Conservation (phyloP, 176 grass and related monocot genomes). For the Zea luxurians region DNA sequence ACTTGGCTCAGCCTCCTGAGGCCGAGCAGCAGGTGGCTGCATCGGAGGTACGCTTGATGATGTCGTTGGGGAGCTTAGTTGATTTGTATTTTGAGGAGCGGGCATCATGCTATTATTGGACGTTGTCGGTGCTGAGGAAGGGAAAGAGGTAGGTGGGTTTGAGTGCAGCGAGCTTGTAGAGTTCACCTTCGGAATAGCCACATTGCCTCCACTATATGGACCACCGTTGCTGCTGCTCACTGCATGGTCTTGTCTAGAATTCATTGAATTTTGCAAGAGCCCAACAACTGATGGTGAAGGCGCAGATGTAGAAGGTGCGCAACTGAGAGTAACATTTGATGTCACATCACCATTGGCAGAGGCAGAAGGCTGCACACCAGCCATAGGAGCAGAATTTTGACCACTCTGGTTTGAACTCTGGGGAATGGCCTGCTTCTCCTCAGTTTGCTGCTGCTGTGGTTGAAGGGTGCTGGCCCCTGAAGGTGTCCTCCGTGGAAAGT, state of each 20-base stretch:
- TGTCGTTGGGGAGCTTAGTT: constrained; percentile 46
- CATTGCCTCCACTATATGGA: constrained; percentile 47
- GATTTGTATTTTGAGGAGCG: constrained; percentile 52
- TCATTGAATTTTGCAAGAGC: constrained; percentile 63
- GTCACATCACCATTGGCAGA: constrained; percentile 49
- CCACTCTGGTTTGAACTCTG: constrained; percentile 80
- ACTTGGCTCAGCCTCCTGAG: constrained; percentile 62
- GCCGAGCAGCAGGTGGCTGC: constrained; percentile 52
- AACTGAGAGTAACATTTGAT: constrained; percentile 50
- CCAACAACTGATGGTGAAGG: constrained; percentile 40
- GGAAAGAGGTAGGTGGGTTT: constrained; percentile 55
- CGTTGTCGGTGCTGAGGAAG: constrained; percentile 41
- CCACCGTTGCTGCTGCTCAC: constrained; percentile 43
- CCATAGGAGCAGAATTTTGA: constrained; percentile 57
- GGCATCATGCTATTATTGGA: constrained; percentile 62
- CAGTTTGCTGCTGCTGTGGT: constrained; percentile 52
- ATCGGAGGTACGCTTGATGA: constrained; percentile 53
- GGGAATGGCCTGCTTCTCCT: constrained; percentile 61
- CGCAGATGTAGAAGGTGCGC: constrained; percentile 52
- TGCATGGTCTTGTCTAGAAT: constrained; percentile 62
- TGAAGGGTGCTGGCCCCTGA: constrained; percentile 59
- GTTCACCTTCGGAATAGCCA: constrained; percentile 50
- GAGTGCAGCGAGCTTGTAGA: constrained; percentile 61
- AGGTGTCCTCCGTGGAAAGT: constrained; percentile 70
- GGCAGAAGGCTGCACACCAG: constrained; percentile 51